phyloP scores from a whole-genome alignment of 331 rosid genomes.

The Quercus lobata region DNA sequence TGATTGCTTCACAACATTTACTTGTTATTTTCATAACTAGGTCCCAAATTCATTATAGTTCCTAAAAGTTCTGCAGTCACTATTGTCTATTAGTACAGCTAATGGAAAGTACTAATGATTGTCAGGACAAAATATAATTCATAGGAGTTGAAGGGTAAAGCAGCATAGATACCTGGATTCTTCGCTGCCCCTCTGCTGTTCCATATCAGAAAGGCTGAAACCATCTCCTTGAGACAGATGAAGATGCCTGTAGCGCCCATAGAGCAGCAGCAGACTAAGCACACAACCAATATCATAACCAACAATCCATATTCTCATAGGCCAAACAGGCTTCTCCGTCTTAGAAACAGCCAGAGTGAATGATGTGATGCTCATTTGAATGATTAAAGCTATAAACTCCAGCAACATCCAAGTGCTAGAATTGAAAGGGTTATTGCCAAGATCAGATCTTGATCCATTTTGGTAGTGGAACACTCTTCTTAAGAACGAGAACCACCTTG shows the following conservation, averaged over 20 bases:
- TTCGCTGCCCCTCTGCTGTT: slow-evolving; percentile 67
- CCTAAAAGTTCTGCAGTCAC: background rate
- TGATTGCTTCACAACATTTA: background rate
- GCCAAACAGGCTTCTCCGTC: slow-evolving; percentile 90
- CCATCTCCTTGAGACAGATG: slow-evolving; percentile 46
- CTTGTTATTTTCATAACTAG: background rate
- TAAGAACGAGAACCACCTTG: slow-evolving; percentile 82
- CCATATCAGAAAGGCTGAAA: slow-evolving; percentile 55
- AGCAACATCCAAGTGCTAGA: slow-evolving; percentile 81
- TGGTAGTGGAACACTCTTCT: slow-evolving; percentile 96
- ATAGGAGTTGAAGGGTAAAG: background rate
- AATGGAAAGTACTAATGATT: background rate
- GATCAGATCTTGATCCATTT: slow-evolving; percentile 80
- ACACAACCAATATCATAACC: slow-evolving; percentile 84
- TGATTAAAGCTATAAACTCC: slow-evolving; percentile 63
- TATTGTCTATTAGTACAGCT: background rate
- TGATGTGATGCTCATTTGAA: slow-evolving; percentile 57
- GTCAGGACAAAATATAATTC: background rate
- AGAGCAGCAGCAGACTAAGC: slow-evolving; percentile 69
- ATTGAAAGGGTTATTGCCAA: slow-evolving; percentile 86
- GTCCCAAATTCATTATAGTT: background rate
- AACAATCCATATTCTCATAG: slow-evolving; percentile 89
- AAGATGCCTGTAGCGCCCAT: slow-evolving; percentile 62
- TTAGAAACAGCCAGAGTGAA: slow-evolving; percentile 57
- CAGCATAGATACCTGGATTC: slow-evolving; percentile 63